Evolutionary conservation across 2,329 filamentous ascomycete genomes (phyloP), one percentile per base, ranked within the genome.

Genomic region (Pseudocercospora macadamiae): DNA sequence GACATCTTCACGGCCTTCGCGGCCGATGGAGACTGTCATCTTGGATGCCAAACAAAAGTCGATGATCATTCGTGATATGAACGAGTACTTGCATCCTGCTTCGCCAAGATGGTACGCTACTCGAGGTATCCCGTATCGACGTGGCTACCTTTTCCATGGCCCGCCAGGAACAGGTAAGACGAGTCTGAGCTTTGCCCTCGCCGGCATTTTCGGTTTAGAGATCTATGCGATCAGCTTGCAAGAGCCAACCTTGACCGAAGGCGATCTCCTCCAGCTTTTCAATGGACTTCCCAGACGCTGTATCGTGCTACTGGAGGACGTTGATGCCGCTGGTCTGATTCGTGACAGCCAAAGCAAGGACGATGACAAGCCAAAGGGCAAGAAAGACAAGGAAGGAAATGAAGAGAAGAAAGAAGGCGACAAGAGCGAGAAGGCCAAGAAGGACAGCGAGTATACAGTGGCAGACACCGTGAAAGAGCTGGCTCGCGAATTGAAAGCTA

Each of bases 31-130:
- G 51, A 93, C 90, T 0, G 89, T 96, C 1, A 86, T 92, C 2
- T 80, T 95, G 3, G 88, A 91, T 62, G 77, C 81, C 7, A 73
- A 80, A 45, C 83, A 90, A 68, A 93, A 93, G 73, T 76, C 81
- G 1, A 79, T 81, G 28, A 80, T 93, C 3, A 75, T 93, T 8
- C 77, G 78, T 23, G 90, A 95, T 66, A 87, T 93, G 68, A 89
- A 90, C 64, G 89, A 92, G 66, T 93, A 91, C 63, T 79, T 95
- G 0, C 85, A 91, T 54, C 89, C 89, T 0, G 77, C 80, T 0
- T 90, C 86, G 0, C 83, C 86, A 1, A 80, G 86, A n/a, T 96
- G 91, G 90, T 96, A 96, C 71, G 82, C 87, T 0, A 89, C 90
- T 65, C 83, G 91, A 5, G 91, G 91, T 0, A 93, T 96, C 26